Conservation (phyloP, 1,139 yeast genomes). For the Taphrina pruni region DNA sequence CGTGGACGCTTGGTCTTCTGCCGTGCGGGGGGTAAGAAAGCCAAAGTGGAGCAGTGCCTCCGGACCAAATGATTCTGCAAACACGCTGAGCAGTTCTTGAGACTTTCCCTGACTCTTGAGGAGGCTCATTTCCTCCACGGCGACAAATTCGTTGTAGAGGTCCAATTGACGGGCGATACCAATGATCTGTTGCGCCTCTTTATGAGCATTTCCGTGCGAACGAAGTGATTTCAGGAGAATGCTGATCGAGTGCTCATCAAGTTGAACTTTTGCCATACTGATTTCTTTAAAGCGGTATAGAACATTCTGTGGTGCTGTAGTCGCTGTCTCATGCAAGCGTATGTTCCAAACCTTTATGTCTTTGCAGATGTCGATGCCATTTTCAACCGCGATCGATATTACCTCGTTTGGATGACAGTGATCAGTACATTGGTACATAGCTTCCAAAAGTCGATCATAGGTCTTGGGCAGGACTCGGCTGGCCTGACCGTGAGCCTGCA, state of each 20-base stretch:
- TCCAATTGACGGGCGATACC: slow-evolving; percentile 22
- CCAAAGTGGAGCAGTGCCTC: slow-evolving; percentile 24
- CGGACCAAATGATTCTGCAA: slow-evolving; percentile 25
- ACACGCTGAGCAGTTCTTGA: slow-evolving; percentile 16
- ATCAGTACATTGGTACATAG: background rate
- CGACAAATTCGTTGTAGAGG: slow-evolving; percentile 33
- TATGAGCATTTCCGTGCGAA: background rate
- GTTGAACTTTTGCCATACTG: background rate
- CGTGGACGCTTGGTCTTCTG: background rate
- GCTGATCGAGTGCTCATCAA: slow-evolving; percentile 16
- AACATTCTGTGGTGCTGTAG: slow-evolving; percentile 5
- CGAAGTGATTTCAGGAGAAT: slow-evolving; percentile 25
- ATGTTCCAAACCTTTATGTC: slow-evolving; percentile 27
- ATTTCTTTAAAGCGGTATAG: slow-evolving; percentile 11
- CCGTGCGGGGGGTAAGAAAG: slow-evolving; percentile 1
- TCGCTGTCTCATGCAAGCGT: slow-evolving; percentile 22
- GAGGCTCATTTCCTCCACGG: slow-evolving; percentile 33
- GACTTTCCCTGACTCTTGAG: slow-evolving; percentile 18
- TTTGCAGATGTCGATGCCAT: slow-evolving; percentile 7
- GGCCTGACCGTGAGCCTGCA: slow-evolving; percentile 18
- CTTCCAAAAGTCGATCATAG: slow-evolving; percentile 12
- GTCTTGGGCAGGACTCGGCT: slow-evolving; percentile 9
- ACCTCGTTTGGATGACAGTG: slow-evolving; percentile 10
- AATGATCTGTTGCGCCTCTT: slow-evolving; percentile 9
- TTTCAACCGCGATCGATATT: slow-evolving; percentile 9